Conservation (phyloP, 768 basidiomycete species). For the Chalciporus piperatus region DNA sequence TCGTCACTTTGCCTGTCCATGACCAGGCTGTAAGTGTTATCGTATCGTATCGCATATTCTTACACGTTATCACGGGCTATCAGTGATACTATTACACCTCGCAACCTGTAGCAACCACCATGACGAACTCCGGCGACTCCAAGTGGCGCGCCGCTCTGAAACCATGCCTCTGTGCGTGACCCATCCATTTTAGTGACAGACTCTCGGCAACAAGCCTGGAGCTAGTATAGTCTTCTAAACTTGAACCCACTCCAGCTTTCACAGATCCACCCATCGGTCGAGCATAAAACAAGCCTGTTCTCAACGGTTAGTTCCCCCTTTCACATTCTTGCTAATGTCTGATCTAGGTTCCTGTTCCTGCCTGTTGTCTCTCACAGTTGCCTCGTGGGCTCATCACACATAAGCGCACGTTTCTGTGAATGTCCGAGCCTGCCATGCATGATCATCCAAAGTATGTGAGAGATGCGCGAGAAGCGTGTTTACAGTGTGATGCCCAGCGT, state of each 20-base stretch:
- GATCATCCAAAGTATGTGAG: not conserved
- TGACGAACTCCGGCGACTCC: not conserved
- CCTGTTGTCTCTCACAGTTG: not conserved
- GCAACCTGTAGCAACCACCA: not conserved
- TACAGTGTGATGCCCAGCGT: constrained; percentile 9
- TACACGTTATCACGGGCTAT: no score
- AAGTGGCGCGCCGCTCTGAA: not conserved
- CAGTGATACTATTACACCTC: no score
- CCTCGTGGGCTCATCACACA: constrained; percentile 1
- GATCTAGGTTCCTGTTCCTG: not conserved
- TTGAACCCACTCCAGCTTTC: not conserved
- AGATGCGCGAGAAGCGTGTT: not conserved
- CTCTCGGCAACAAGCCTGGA: no score
- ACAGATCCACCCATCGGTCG: not conserved
- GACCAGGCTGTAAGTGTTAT: no score
- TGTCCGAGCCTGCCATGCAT: not conserved
- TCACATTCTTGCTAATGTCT: not conserved
- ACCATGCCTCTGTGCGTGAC: not conserved
- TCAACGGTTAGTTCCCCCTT: constrained; percentile 9
- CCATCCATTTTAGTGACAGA: not conserved
- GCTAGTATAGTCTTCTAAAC: no score
- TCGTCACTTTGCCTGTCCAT: no score
- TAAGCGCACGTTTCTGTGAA: not conserved
- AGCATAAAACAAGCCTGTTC: not conserved
- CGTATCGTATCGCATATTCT: no score